Evolutionary conservation across 2,329 filamentous ascomycete genomes (phyloP), one percentile per base, ranked within the genome.

Genomic region (Colletotrichum agaves): DNA sequence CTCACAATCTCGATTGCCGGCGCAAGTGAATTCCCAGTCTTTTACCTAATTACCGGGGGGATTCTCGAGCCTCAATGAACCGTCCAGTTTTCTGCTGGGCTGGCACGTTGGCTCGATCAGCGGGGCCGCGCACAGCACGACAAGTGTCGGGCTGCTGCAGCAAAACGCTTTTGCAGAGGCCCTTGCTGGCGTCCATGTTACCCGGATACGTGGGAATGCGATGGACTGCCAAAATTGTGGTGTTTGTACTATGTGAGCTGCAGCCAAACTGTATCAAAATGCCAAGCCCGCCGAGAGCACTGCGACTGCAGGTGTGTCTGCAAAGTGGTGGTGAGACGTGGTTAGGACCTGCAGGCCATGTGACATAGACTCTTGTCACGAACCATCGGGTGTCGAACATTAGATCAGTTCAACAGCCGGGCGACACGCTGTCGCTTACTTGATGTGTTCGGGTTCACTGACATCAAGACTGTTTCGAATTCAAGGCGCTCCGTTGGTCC

Each of bases 271-370:
- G 47, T 64, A 47, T 55, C 65, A 41, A 64, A 49, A 46, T 60
- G 61, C 61, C 65, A 64, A 68, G 65, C 21, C 60, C 64, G 35
- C 64, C 60, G 37, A 67, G 53, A 47, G 65, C 61, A 46, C 61
- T 49, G 17, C 21, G 31, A 27, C 46, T 19, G 37, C 6, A 27
- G 35, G 11, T 37, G 13, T 41, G 27, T 37, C 19, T 37, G 27
- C 27, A 27, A 37, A 46, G 46, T 31, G 46, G 52, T 31, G 53
- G 46, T 59, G 61, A 67, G 64, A 63, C 61, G 53, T 33, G 60
- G 60, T 27, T 37, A 67, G 52, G 44, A 52, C 52, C 44, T 52
- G 52, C 44, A 50, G 49, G 31, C 61, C 61, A 64, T 55, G 41
- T 41, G 61, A 52, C 21, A n/a, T 53, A 17, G 10, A 8, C 2